Conservation (phyloP, 176 grass and related monocot species). For the Pontederia paniculata region DNA sequence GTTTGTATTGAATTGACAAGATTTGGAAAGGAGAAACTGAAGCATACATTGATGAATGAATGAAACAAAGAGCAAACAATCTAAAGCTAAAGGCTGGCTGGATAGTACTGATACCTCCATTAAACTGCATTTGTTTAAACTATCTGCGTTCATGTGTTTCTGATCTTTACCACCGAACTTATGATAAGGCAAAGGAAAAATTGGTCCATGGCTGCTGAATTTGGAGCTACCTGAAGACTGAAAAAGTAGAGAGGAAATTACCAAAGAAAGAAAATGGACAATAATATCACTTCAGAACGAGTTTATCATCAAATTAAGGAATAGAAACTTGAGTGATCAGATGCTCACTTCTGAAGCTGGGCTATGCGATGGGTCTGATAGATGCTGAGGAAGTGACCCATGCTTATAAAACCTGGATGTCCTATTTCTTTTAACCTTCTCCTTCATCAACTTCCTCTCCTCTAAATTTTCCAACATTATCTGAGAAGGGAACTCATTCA, state of each 20-base stretch:
- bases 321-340: background rate
- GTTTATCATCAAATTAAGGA: background rate
- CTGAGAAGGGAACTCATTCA: constrained; percentile 27
- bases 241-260: background rate
- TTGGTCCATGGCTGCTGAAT: constrained; percentile 26
- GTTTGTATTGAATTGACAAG: constrained; percentile 10
- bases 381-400: background rate
- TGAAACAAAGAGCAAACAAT: constrained; percentile 7
- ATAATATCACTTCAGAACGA: background rate
- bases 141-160: constrained; percentile 20
- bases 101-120: constrained; percentile 30
- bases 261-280: background rate
- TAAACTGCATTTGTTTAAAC: constrained; percentile 12
- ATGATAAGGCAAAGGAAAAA: background rate
- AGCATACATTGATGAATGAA: too few species aligned
- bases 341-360: background rate
- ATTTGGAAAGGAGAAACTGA: constrained; percentile 10
- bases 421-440: background rate
- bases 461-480: background rate
- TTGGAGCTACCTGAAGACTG: background rate
- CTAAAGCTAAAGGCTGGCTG: too few species aligned
- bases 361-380: background rate
- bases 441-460: background rate
- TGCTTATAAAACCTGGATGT: background rate
- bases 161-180: constrained; percentile 15